Conservation (phyloP, 179 eudicot genomes). For the Patellifolia procumbens region DNA sequence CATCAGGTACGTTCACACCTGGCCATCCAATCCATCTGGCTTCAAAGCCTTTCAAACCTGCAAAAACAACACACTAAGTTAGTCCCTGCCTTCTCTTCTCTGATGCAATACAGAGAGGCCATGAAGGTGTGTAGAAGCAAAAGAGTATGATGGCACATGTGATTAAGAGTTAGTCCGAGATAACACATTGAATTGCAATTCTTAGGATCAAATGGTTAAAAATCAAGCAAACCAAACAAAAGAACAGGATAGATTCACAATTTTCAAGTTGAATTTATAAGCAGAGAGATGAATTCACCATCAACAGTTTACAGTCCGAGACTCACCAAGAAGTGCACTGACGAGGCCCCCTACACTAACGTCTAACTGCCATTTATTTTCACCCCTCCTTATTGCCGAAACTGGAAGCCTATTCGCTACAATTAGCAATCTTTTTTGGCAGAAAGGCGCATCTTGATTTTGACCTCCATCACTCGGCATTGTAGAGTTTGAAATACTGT, state of each 20-base stretch:
- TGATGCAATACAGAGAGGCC: not conserved
- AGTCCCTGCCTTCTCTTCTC: conserved; percentile 34
- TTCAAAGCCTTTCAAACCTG: conserved; percentile 97
- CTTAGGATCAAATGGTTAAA: too few species aligned
- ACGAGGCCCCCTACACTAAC: conserved; percentile 76
- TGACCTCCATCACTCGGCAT: conserved; percentile 26
- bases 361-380: conserved; percentile 63
- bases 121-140: too few species aligned
- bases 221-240: too few species aligned
- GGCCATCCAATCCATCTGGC: conserved; percentile 99
- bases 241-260: too few species aligned
- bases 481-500: conserved; percentile 23
- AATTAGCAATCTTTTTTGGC: conserved; percentile 52
- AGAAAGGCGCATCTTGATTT: conserved; percentile 10
- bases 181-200: too few species aligned
- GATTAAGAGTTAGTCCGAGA: too few species aligned
- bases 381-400: conserved; percentile 57
- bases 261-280: too few species aligned
- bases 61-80: conserved; percentile 25
- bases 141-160: too few species aligned
- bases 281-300: not conserved
- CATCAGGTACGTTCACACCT: conserved; percentile 98
- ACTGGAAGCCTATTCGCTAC: conserved; percentile 81
- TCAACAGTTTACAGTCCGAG: not conserved
- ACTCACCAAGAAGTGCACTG: conserved; percentile 72